These are phyloP conservation scores for Candida tibetensis DNA, from an alignment of 805 yeast species.

Conservation along the genomic window DNA sequence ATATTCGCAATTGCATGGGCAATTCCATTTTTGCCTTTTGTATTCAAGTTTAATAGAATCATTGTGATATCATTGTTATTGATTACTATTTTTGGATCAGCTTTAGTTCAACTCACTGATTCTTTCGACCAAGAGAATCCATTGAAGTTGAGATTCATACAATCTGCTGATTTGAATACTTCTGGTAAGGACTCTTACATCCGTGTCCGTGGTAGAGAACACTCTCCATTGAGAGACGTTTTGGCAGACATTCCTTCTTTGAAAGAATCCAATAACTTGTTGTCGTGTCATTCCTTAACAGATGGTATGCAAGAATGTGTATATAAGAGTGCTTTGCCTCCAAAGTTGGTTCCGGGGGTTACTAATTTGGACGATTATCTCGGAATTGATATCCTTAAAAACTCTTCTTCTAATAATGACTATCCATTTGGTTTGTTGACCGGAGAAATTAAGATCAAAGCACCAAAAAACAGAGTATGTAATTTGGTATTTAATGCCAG, in stretches of 20 bases:
- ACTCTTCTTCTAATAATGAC: constrained; percentile 42
- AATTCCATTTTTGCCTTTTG: constrained; percentile 62
- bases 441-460: constrained; percentile 59
- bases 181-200: constrained; percentile 35
- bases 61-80: constrained; percentile 41
- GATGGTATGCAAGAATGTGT: constrained; percentile 55
- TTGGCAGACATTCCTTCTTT: constrained; percentile 65
- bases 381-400: constrained; percentile 47
- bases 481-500: constrained; percentile 55
- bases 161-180: constrained; percentile 49
- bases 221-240: constrained; percentile 42
- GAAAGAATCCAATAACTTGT: constrained; percentile 27
- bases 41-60: constrained; percentile 60
- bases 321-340: constrained; percentile 50
- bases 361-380: constrained; percentile 44
- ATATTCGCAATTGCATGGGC: constrained; percentile 30
- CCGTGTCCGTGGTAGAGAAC: constrained; percentile 49
- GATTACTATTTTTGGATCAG: constrained; percentile 26
- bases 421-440: constrained; percentile 63
- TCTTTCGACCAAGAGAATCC: constrained; percentile 69
- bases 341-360: constrained; percentile 28
- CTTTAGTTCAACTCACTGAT: constrained; percentile 32
- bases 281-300: constrained; percentile 34
- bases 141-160: constrained; percentile 68
- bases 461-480: constrained; percentile 64